Conservation (phyloP, 164 flowering plant genomes). For the Vitis amurensis region DNA sequence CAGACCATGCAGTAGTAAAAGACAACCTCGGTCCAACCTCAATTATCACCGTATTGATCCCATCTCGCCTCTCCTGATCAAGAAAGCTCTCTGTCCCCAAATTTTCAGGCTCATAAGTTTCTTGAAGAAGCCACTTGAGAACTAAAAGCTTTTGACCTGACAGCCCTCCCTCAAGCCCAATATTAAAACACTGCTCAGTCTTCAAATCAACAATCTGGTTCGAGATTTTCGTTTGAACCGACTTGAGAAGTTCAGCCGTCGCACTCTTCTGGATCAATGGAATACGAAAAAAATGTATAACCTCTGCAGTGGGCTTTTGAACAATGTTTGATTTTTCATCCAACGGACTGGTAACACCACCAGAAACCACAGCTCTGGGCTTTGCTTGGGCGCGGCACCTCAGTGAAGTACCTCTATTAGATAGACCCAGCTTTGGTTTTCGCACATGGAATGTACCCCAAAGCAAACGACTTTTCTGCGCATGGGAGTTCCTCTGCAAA, state of each 20-base stretch:
- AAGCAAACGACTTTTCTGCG: conserved; percentile 23
- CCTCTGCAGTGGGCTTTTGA: conserved; percentile 30
- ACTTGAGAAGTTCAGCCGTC: conserved; percentile 61
- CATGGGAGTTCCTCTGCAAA: conserved; percentile 21
- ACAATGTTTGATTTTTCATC: conserved; percentile 26
- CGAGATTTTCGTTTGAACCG: conserved; percentile 60
- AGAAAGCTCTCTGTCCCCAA: conserved; percentile 69
- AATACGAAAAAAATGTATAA: conserved; percentile 71
- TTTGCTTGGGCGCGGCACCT: conserved; percentile 23
- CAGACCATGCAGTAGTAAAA: conserved; percentile 94
- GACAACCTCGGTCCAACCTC: conserved; percentile 95
- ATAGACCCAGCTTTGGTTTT: conserved; percentile 11
- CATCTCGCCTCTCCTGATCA: conserved; percentile 41
- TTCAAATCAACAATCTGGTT: conserved; percentile 64
- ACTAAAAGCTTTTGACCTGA: conserved; percentile 57
- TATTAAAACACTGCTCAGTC: conserved; percentile 88
- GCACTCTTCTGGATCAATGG: conserved; percentile 75
- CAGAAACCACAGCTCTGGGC: conserved; percentile 51
- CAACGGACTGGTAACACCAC: conserved; percentile 24
- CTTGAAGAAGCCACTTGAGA: conserved; percentile 72
- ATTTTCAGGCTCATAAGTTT: conserved; percentile 85
- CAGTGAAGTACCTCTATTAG: conserved; percentile 18
- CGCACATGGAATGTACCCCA: conserved; percentile 29
- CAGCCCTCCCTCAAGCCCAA: conserved; percentile 54
- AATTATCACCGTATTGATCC: conserved; percentile 38